Conservation (phyloP, 73 alveolate genomes). For the Paramecium sexaurelia region DNA sequence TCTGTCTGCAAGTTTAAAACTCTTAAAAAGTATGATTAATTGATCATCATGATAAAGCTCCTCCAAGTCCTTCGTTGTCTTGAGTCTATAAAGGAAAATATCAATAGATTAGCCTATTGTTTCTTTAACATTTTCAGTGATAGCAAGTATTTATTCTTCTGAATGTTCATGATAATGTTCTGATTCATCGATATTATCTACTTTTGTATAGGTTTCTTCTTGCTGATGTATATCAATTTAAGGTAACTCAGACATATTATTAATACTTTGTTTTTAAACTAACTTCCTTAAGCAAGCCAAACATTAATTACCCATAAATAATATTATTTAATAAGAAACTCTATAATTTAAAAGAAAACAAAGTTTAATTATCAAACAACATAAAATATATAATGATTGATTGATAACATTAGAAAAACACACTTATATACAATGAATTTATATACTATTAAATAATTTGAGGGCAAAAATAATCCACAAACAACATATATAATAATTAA, state of each 20-base stretch:
- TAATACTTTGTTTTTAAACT: background rate
- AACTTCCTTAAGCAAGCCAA: background rate
- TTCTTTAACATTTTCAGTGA: background rate
- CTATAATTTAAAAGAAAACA: background rate
- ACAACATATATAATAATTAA: too few species aligned
- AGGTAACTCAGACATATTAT: background rate
- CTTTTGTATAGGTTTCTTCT: background rate
- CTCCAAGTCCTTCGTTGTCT: background rate
- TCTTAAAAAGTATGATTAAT: background rate
- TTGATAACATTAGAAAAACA: too few species aligned
- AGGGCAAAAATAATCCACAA: too few species aligned
- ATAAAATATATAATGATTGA: too few species aligned
- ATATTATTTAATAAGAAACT: background rate
- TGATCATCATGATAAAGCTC: background rate
- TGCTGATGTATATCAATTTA: background rate
- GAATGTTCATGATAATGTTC: background rate
- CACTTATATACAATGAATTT: too few species aligned
- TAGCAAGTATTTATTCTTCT: background rate
- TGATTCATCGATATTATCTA: background rate
- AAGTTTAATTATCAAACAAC: background rate
- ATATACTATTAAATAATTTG: too few species aligned
- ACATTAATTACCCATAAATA: constrained; percentile 11
- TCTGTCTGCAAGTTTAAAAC: constrained; percentile 8
- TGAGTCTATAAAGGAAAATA: constrained; percentile 24
- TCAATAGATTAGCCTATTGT: background rate